Evolutionary conservation across 495 filamentous ascomycete species (phyloP).

Genomic region (Copromyces sp.): DNA sequence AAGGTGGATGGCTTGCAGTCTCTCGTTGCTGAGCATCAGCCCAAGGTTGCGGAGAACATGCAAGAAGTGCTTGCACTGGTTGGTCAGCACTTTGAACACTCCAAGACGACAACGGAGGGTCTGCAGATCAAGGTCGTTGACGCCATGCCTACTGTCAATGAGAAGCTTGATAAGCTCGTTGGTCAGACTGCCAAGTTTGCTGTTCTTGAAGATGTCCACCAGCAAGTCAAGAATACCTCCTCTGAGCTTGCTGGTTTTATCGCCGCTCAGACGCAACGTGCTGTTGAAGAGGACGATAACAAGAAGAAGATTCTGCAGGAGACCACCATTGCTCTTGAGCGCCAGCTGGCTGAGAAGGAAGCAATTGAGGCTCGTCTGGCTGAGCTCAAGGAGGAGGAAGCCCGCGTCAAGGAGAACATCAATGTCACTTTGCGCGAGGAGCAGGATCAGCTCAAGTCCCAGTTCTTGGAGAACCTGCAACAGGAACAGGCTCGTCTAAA

Average conservation of each 20-base stretch:
- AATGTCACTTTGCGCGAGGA: slow-evolving; percentile 44
- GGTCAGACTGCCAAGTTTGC: slow-evolving; percentile 58
- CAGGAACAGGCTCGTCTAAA: slow-evolving; percentile 18
- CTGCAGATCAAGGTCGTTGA: slow-evolving; percentile 47
- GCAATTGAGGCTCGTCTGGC: slow-evolving; percentile 65
- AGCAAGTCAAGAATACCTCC: slow-evolving; percentile 79
- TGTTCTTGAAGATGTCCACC: slow-evolving; percentile 72
- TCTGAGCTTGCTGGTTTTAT: slow-evolving; percentile 81
- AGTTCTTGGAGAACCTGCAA: slow-evolving; percentile 16
- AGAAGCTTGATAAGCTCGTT: slow-evolving; percentile 79
- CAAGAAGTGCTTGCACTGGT: slow-evolving; percentile 75
- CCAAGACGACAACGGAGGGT: slow-evolving; percentile 35
- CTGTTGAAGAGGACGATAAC: slow-evolving; percentile 68
- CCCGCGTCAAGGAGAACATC: slow-evolving; percentile 29
- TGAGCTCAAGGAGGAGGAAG: slow-evolving; percentile 34
- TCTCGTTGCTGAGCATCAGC: slow-evolving; percentile 68
- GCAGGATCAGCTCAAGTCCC: slow-evolving; percentile 20
- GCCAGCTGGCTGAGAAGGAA: slow-evolving; percentile 65
- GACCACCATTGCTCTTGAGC: slow-evolving; percentile 68
- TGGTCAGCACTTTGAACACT: slow-evolving; percentile 69
- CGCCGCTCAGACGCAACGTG: slow-evolving; percentile 62
- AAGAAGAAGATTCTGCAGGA: slow-evolving; percentile 77
- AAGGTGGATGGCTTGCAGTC: slow-evolving; percentile 67
- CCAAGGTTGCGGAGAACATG: slow-evolving; percentile 70
- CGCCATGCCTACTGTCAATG: slow-evolving; percentile 50